Evolutionary conservation across 768 basidiomycete species (phyloP).

Genomic region (Boletellus emodensis): DNA sequence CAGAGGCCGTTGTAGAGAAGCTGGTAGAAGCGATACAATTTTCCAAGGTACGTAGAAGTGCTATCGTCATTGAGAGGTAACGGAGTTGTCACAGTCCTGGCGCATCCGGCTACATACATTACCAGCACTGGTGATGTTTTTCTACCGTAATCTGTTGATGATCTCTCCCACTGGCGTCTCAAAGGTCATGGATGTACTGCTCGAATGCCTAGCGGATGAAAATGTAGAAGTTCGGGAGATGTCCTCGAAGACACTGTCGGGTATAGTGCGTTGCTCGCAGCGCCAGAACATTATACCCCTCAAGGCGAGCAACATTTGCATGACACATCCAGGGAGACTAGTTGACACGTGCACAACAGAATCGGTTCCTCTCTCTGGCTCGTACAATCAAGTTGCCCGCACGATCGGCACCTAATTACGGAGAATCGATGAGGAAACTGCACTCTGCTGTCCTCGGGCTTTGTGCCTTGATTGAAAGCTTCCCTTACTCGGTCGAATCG

Average conservation of each 20-base stretch:
- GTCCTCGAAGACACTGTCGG: slow-evolving; percentile 81
- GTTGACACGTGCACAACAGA: slow-evolving; percentile 39
- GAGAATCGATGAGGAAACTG: slow-evolving; percentile 65
- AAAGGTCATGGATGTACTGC: slow-evolving; percentile 75
- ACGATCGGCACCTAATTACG: slow-evolving; percentile 66
- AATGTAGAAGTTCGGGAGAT: slow-evolving; percentile 93
- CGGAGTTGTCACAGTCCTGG: slow-evolving; percentile 62
- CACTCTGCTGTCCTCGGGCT: slow-evolving; percentile 94
- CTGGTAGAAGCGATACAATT: slow-evolving; percentile 72
- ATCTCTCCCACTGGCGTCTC: slow-evolving; percentile 64
- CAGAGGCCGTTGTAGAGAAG: slow-evolving; percentile 55
- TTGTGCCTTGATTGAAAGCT: slow-evolving; percentile 89
- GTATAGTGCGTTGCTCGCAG: slow-evolving; percentile 87
- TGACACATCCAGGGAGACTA: background rate
- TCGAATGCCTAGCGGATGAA: slow-evolving; percentile 82
- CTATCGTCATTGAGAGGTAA: slow-evolving; percentile 10
- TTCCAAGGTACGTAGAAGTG: slow-evolving; percentile 53
- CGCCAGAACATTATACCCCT: slow-evolving; percentile 79
- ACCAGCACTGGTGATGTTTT: slow-evolving; percentile 86
- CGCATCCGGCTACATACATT: slow-evolving; percentile 82
- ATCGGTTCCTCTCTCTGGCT: slow-evolving; percentile 71
- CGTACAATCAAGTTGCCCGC: slow-evolving; percentile 60
- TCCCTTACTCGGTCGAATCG: slow-evolving; percentile 91
- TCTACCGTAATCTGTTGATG: slow-evolving; percentile 82
- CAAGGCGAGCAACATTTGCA: slow-evolving; percentile 48